Conservation (phyloP, 2,329 filamentous ascomycete species). For the Trichophyton rubrum region DNA sequence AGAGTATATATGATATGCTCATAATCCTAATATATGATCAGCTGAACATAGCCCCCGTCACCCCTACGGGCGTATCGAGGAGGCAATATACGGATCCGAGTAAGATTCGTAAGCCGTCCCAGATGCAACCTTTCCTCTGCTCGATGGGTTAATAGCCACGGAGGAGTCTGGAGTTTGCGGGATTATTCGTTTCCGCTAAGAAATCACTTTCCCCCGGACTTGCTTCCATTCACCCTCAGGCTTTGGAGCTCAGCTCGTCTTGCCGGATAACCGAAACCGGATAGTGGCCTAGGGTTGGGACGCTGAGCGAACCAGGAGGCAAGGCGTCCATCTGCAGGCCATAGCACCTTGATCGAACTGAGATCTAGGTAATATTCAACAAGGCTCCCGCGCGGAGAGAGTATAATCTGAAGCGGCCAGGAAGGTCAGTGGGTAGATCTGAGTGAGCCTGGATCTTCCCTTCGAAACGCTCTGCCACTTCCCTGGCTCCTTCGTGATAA, state of each 20-base stretch:
- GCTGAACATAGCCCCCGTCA: not conserved
- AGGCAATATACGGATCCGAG: not conserved
- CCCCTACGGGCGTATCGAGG: not conserved
- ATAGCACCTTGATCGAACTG: not conserved
- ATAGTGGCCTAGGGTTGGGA: not conserved
- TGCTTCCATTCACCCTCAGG: not conserved
- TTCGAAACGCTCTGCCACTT: not conserved
- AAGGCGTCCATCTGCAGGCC: constrained; percentile 3
- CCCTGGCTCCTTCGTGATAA: not conserved
- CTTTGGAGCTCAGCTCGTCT: not conserved
- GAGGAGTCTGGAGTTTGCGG: not conserved
- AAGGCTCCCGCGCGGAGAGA: not conserved
- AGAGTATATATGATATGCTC: no score
- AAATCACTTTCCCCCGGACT: not conserved
- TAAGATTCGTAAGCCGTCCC: not conserved
- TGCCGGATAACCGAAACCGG: not conserved
- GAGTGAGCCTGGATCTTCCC: not conserved
- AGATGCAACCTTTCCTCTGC: not conserved
- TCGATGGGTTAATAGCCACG: not conserved
- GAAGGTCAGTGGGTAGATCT: not conserved
- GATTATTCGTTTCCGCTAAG: not conserved
- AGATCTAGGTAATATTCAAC: not conserved
- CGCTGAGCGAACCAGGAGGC: not conserved
- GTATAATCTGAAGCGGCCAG: not conserved
- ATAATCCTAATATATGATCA: not conserved